phyloP scores from a whole-genome alignment of 306 rosid genomes.

The Prunus salicina region DNA sequence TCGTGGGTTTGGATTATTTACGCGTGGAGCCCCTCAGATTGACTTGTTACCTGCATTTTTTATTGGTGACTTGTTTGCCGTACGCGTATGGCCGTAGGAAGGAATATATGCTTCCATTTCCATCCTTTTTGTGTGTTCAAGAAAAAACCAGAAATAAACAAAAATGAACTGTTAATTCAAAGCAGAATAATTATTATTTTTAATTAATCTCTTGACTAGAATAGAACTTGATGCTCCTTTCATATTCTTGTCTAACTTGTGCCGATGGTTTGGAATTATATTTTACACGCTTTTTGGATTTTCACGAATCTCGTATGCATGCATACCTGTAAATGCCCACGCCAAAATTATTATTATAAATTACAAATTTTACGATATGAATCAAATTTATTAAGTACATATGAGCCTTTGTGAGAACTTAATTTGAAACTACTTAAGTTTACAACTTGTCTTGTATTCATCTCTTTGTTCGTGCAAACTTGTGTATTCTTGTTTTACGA shows the following conservation, averaged over 20 bases:
- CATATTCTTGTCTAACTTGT: too few species aligned
- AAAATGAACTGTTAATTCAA: not conserved
- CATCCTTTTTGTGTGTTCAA: not conserved
- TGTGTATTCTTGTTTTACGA: too few species aligned
- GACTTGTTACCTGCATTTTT: not conserved
- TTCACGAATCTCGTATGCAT: too few species aligned
- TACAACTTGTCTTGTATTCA: not conserved
- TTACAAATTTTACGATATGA: too few species aligned
- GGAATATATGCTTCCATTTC: not conserved
- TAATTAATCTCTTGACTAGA: not conserved
- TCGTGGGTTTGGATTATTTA: not conserved
- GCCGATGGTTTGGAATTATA: not conserved
- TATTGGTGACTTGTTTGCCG: not conserved
- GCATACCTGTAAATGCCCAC: too few species aligned
- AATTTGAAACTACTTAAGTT: not conserved
- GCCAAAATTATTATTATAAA: too few species aligned
- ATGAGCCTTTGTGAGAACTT: too few species aligned
- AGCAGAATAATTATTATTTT: not conserved
- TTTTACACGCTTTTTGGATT: too few species aligned
- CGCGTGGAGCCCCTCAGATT: not conserved
- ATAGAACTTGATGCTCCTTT: not conserved
- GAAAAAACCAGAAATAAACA: not conserved
- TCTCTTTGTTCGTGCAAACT: too few species aligned
- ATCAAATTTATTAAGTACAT: too few species aligned
- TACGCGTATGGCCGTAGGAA: constrained; percentile 2